Base-by-base conservation (phyloP, 495 filamentous ascomycete genomes). In the Xylaria venustula region DNA sequence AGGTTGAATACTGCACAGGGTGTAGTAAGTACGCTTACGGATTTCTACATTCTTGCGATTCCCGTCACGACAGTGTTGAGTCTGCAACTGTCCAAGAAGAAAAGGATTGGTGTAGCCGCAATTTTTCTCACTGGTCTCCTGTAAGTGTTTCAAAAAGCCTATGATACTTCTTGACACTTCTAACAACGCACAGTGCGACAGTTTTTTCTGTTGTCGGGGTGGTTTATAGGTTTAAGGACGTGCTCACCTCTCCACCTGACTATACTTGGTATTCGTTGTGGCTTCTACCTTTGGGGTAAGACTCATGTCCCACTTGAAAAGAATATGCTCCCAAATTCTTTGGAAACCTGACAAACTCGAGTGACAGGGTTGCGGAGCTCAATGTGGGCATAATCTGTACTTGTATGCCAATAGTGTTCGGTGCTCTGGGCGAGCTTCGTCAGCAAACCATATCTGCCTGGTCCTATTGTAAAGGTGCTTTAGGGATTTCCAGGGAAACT, bases 21-120 rank as follows among this genome's bases (percentile, higher is more conserved):
- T 34, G 12, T 49, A 15, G 6, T 25, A 1, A 49, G 41, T 20
- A 19, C 25, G 4, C 1, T 58, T 15, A 22, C 55, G n/a, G 59
- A 61, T 25, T 54, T 47, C 50, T 61, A 61, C 17, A 44, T 61
- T 2, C 59, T 61, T 30, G 11, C 44, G 15, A 54, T 54, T 37
- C 59, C 59, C 2, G 17, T 55, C 22, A n/a, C 1, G 22, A 19
- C 48, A 37, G 42, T 61, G 7, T 12, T 14, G 2, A 19, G 25
- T 1, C 50, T 61, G 19, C 36, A 54, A 2, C 4, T 48, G 20
- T 28, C 59, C 1, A 15, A 48, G 12, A 44, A 22, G 28, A 47
- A 30, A 34, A 53, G 17, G 23, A 40, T 61, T 8, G 55, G 55
- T 19, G 23, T 58, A 2, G 11, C 42, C 1, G 22, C 26, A 9